Evolutionary conservation across 495 filamentous ascomycete genomes (phyloP).

Genomic region (Tuber indicum): DNA sequence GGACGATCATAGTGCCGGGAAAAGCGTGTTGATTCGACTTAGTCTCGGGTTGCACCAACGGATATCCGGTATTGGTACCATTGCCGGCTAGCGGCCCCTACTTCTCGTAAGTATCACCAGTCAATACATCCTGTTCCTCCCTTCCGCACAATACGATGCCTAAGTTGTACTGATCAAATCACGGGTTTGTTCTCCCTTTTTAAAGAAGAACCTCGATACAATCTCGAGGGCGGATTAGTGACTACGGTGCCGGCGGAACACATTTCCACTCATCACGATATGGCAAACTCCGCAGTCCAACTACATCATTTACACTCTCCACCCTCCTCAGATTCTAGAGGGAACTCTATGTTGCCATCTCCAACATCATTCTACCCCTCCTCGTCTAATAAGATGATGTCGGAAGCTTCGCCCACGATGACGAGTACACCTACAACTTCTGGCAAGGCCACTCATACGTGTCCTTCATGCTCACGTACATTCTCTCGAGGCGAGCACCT

Average conservation of each 20-base stretch:
- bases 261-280: not conserved
- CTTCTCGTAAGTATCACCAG: constrained; percentile 22
- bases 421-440: constrained; percentile 9
- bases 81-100: constrained; percentile 16
- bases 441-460: constrained; percentile 36
- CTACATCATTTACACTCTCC: constrained; percentile 26
- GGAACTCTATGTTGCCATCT: constrained; percentile 24
- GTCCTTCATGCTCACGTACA: constrained; percentile 39
- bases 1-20: constrained; percentile 31
- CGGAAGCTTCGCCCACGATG: constrained; percentile 15
- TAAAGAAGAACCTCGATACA: constrained; percentile 10
- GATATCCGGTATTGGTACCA: constrained; percentile 9
- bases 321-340: constrained; percentile 18
- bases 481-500: constrained; percentile 42
- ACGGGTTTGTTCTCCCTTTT: not conserved
- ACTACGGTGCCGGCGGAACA: not conserved
- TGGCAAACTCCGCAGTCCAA: constrained; percentile 25
- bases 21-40: constrained; percentile 21
- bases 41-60: not conserved
- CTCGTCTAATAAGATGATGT: constrained; percentile 13
- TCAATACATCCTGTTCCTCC: constrained; percentile 4
- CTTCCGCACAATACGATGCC: not conserved
- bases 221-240: not conserved
- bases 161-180: not conserved
- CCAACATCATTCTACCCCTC: constrained; percentile 28